Evolutionary conservation across 495 filamentous ascomycete species (phyloP).

Genomic region (Xylaria venustula): DNA sequence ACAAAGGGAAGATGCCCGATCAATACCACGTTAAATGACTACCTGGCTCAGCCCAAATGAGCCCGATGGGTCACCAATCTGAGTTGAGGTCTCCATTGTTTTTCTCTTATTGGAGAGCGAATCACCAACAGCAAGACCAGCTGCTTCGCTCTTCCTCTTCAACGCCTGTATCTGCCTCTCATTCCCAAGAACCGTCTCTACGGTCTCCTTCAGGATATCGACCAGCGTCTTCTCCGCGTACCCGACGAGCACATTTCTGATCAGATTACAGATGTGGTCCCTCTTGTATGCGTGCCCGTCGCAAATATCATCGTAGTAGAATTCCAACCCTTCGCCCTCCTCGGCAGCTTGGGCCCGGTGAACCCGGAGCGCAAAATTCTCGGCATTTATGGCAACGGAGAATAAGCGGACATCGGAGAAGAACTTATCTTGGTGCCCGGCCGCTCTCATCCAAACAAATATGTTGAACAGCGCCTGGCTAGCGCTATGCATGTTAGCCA

Average conservation of each 20-base stretch:
- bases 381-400: neutral
- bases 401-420: neutral
- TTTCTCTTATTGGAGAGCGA: neutral
- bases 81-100: neutral
- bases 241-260: neutral
- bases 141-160: neutral
- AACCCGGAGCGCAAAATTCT: neutral
- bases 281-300: neutral
- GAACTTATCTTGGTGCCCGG: neutral
- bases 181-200: neutral
- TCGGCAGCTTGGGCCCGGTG: neutral
- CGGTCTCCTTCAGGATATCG: neutral
- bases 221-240: neutral
- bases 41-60: neutral
- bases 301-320: neutral
- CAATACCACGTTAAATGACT: neutral
- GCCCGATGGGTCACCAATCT: neutral
- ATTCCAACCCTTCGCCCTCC: neutral
- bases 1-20: neutral
- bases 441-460: neutral
- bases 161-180: neutral
- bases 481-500: neutral
- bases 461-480: neutral
- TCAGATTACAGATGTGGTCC: neutral
- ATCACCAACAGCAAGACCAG: neutral